Evolutionary conservation across 495 filamentous ascomycete species (phyloP).

Genomic region (Neurospora africana): DNA sequence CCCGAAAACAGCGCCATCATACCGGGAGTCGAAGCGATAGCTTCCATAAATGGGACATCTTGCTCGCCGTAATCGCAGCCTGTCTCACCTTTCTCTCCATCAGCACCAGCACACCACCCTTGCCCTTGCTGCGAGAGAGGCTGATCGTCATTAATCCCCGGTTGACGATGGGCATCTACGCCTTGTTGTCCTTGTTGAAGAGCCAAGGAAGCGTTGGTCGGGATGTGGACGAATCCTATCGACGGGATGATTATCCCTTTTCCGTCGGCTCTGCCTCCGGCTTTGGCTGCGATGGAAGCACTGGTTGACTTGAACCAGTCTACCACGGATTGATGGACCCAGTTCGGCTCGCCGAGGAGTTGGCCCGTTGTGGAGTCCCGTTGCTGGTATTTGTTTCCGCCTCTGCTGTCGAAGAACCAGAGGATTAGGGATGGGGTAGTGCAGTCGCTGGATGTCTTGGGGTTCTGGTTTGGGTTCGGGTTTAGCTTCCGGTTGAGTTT

Average conservation of each 20-base stretch:
- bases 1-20: conserved; percentile 56
- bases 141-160: conserved; percentile 57
- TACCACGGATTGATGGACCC: conserved; percentile 41
- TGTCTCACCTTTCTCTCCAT: conserved; percentile 24
- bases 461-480: not conserved
- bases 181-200: conserved; percentile 35
- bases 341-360: conserved; percentile 28
- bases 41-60: conserved; percentile 56
- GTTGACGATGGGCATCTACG: conserved; percentile 33
- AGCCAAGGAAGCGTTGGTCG: conserved; percentile 44
- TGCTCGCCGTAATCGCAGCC: conserved; percentile 38
- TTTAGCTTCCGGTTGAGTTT: not conserved
- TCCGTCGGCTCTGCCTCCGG: conserved; percentile 13
- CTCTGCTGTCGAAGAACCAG: conserved; percentile 69
- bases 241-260: conserved; percentile 39
- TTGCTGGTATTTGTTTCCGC: conserved; percentile 46
- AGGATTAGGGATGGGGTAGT: conserved; percentile 38
- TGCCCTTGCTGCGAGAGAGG: conserved; percentile 44
- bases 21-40: conserved; percentile 43
- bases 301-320: conserved; percentile 49
- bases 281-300: conserved; percentile 22
- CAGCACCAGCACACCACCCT: conserved; percentile 28
- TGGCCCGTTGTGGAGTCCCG: conserved; percentile 18
- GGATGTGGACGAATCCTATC: conserved; percentile 66
- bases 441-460: not conserved